phyloP scores from a whole-genome alignment of 2,329 filamentous ascomycete genomes.

The Monascus ruber region DNA sequence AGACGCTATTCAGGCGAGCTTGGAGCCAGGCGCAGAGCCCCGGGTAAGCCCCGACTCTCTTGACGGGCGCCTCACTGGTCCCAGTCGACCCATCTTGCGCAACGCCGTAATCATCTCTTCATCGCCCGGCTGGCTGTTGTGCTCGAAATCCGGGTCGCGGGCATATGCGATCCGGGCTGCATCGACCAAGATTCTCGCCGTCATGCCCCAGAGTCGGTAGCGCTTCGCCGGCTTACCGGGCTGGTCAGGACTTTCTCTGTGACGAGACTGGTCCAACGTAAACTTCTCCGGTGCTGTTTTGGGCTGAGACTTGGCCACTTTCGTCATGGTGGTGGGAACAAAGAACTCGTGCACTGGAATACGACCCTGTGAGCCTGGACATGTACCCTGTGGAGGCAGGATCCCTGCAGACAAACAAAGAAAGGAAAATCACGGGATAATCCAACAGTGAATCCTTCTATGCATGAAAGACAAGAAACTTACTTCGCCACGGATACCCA shows the following conservation, averaged over 20 bases:
- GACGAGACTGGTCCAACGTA: slow-evolving; percentile 30
- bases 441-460: neutral
- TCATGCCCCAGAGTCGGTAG: slow-evolving; percentile 93
- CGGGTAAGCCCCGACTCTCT: too few relatives aligned
- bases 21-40: too few relatives aligned
- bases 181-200: slow-evolving; percentile 79
- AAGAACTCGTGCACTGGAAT: slow-evolving; percentile 73
- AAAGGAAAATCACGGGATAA: too few relatives aligned
- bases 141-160: slow-evolving; percentile 74
- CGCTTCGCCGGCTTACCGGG: slow-evolving; percentile 29
- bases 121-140: slow-evolving; percentile 53
- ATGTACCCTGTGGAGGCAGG: too few relatives aligned
- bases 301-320: slow-evolving; percentile 48
- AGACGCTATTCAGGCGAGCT: too few relatives aligned
- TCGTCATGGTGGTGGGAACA: slow-evolving; percentile 65
- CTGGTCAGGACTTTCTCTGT: slow-evolving; percentile 35
- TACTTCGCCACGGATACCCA: slow-evolving; percentile 58
- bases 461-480: slow-evolving; percentile 7
- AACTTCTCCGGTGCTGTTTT: slow-evolving; percentile 30
- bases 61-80: too few relatives aligned
- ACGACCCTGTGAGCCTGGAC: slow-evolving; percentile 5
- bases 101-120: slow-evolving; percentile 53
- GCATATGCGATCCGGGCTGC: slow-evolving; percentile 74
- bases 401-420: too few relatives aligned
- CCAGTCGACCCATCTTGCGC: slow-evolving; percentile 44